Evolutionary conservation across 164 flowering plant species (phyloP), one percentile per base, ranked within the genome.

Genomic region (Malania oleifera): DNA sequence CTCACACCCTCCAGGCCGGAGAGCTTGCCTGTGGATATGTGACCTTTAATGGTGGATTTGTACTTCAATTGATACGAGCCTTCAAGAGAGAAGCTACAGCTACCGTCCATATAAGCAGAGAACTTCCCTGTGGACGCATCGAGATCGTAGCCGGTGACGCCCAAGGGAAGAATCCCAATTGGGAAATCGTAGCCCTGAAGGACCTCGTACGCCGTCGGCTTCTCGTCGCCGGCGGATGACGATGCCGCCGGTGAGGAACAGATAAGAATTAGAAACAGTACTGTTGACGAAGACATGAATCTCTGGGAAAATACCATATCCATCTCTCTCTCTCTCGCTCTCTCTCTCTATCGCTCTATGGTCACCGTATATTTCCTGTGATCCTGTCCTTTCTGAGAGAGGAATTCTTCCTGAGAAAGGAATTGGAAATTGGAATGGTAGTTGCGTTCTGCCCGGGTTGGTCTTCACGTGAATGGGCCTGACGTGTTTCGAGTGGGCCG

Each of bases 31-130:
- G 54, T 28, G 22, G 77, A 60, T 8, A 83, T 77, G 22, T 49
- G 39, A 0, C 89, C 89, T 14, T 59, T 59, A 67, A 83, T 74
- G 13, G 64, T 72, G 26, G 76, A 60, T 34, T 65, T 66, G 73
- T 81, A 83, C 49, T 50, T 68, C 56, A 83, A 59, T 2, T 65
- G 55, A 56, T 83, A 83, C 13, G 80, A 73, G 0, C 84, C 84
- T 26, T 74, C 70, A 1, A 81, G 72, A 0, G 81, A 63, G 73
- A 81, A 83, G 28, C 72, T 64, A 58, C 87, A 82, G 12, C 71
- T 26, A 0, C 62, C 70, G 59, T 69, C 61, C 54, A 74, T 41
- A 44, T 57, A 65, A 15, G 71, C 81, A 12, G 57, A 46, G 75
- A 82, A 82, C 17, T 70, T 62, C 7, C 87, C 87, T 0, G 80